Base-by-base conservation (phyloP, 192 early-diverging fungal species). In the Coemansia sp. region DNA sequence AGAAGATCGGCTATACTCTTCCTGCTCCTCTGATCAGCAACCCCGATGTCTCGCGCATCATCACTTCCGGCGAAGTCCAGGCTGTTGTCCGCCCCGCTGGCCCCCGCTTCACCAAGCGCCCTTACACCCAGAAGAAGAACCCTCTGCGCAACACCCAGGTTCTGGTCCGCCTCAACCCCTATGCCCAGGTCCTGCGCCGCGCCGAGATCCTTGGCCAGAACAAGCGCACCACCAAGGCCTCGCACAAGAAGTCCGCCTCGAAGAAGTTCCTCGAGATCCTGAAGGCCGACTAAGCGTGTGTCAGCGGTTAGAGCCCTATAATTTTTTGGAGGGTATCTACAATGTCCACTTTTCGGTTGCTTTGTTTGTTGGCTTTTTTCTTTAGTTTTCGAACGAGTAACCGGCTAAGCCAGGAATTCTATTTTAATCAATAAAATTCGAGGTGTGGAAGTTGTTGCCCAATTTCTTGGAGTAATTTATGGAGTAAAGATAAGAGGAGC, bases 81-180 rank as follows among this genome's bases (percentile, higher is more conserved):
- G 87, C 91, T 58, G 92, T 94, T 60, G 87, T 97, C 65, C 87
- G 89, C 58, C 82, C 90, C 67, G 94, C 95, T 53, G 90, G 92
- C 58, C 64, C 85, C 69, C 76, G 86, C 74, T 63, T 82, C 71
- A 85, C 85, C 83, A 91, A 92, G 86, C 91, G 95, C 68, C 94
- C 97, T 18, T 95, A 85, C 88, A 87, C 89, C 66, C 93, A 95
- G 83, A 95, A 97, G 90, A 97, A 97, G 91, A 98, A 98, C 93
- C 95, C 94, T 51, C 88, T 98, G 77, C 84, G 85, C 72, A 96
- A 95, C 85, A 83, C 85, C 55, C 92, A 88, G 71, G 86, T 97
- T 51, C 88, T 95, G 75, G 87, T 91, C 75, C 89, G 95, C 65
- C 89, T 98, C 69, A 97, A 98, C 90, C 95, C 94, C 61, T 97